Percentiles rank a stretch among this genome's conserved stretches.
These are phyloP conservation scores for Aspergillus nanangensis DNA, from an alignment of 495 filamentous ascomycete genomes.

Conservation along the genomic window DNA sequence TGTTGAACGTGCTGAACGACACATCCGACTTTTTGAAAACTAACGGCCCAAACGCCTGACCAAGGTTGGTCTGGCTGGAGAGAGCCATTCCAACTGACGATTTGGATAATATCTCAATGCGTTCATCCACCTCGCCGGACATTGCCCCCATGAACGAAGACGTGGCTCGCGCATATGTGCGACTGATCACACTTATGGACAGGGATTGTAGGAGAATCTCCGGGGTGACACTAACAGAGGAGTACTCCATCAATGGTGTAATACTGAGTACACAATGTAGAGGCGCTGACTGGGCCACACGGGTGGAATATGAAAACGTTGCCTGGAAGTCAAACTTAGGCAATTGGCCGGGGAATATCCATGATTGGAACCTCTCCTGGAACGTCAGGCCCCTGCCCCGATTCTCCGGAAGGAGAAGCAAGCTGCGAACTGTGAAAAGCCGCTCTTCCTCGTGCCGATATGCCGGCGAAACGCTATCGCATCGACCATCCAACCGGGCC, in stretches of 20 bases:
- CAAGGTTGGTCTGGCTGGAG: constrained; percentile 3
- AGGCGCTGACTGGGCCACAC: constrained; percentile 4
- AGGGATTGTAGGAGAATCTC: constrained; percentile 8
- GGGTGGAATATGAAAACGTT: constrained; percentile 4
- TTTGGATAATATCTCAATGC: constrained; percentile 8
- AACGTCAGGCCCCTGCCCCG: constrained; percentile 3
- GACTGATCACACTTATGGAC: constrained; percentile 5
- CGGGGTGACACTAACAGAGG: constrained; percentile 1
- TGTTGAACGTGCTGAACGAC: constrained; percentile 12
- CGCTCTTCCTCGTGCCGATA: constrained; percentile 3
- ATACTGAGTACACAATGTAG: constrained; percentile 5
- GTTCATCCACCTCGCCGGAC: constrained; percentile 6
- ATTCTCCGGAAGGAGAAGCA: constrained; percentile 8
- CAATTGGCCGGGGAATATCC: constrained; percentile 5
- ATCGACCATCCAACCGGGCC: neutral
- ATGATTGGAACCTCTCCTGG: constrained; percentile 8
- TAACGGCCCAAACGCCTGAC: constrained; percentile 5
- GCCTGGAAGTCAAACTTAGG: constrained; percentile 11
- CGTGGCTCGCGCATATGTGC: constrained; percentile 6
- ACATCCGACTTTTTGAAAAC: constrained; percentile 9
- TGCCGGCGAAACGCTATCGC: neutral
- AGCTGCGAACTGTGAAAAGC: constrained; percentile 9
- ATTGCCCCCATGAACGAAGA: constrained; percentile 10
- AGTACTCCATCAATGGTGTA: constrained; percentile 2
- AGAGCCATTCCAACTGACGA: constrained; percentile 6